phyloP scores from a whole-genome alignment of 2,329 filamentous ascomycete genomes.

The Sarocladium strictum region DNA sequence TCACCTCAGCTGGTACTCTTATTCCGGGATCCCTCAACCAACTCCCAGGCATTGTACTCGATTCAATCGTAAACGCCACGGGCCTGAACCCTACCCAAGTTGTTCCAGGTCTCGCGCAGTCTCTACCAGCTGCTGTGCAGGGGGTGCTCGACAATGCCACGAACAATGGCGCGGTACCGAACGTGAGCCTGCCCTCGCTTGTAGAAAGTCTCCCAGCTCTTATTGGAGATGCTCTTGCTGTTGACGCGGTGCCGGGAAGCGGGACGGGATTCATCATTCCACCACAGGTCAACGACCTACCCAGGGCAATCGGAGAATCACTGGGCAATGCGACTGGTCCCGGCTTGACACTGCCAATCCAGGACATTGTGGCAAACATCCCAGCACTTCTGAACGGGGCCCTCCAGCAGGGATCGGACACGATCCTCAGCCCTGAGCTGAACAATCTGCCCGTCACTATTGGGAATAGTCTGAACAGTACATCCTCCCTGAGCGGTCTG shows the following conservation, averaged over 20 bases:
- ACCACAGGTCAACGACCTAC: not conserved
- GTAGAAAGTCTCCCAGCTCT: not conserved
- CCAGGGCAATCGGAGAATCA: not conserved
- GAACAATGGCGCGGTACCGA: not conserved
- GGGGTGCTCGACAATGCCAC: not conserved
- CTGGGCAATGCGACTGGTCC: not conserved
- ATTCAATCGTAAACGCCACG: not conserved
- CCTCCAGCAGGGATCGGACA: not conserved
- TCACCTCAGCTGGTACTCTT: not conserved
- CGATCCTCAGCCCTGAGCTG: not conserved
- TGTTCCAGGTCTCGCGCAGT: not conserved
- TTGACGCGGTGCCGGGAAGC: not conserved
- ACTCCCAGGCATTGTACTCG: not conserved
- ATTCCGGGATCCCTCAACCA: not conserved
- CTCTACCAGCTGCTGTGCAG: not conserved
- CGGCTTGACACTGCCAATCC: not conserved
- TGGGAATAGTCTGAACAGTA: not conserved
- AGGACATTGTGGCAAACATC: not conserved
- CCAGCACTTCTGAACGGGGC: not conserved
- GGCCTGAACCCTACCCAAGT: not conserved
- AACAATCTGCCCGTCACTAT: conserved; percentile 2
- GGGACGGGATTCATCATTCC: conserved; percentile 3
- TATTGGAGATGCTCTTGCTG: conserved; percentile 1
- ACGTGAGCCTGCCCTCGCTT: not conserved
- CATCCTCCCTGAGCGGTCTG: not conserved